A percentile compares a stretch with the other conserved stretches of the same genome.
Evolutionary conservation across 2,329 filamentous ascomycete species (phyloP).

Genomic region (Epichloe uncinata): DNA sequence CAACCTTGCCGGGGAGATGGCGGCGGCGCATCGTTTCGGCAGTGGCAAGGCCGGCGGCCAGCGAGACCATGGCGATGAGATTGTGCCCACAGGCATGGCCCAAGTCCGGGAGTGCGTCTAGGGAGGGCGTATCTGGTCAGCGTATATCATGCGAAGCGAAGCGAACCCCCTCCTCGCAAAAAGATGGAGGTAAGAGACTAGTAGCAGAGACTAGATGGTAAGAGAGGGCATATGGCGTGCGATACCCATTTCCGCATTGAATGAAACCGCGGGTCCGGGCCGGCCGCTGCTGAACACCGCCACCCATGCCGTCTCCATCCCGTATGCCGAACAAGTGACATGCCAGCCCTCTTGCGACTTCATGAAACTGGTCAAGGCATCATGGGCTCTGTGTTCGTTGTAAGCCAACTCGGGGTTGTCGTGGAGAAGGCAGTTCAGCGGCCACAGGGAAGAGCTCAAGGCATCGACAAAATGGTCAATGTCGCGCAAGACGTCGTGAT

Average conservation of each 20-base stretch:
- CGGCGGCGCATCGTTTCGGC: constrained; percentile 28
- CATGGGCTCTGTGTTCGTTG: constrained; percentile 28
- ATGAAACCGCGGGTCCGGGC: constrained; percentile 24
- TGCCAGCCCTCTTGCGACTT: constrained; percentile 20
- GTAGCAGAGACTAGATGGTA: not conserved
- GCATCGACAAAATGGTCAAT: constrained; percentile 13
- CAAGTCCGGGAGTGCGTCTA: constrained; percentile 28
- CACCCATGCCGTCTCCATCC: constrained; percentile 30
- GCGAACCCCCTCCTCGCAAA: not conserved
- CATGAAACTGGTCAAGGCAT: constrained; percentile 24
- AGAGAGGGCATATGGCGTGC: not conserved
- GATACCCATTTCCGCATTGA: constrained; percentile 25
- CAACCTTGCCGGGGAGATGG: constrained; percentile 28
- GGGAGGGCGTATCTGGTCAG: not conserved
- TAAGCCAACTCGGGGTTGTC: constrained; percentile 29
- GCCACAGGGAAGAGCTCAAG: constrained; percentile 14
- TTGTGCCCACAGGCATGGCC: constrained; percentile 44
- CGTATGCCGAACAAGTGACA: constrained; percentile 27
- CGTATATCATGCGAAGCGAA: not conserved
- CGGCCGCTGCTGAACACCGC: constrained; percentile 24
- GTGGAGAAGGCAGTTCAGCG: constrained; percentile 28
- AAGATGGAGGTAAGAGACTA: too few relatives aligned
- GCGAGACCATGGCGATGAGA: constrained; percentile 26
- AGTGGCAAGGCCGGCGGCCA: constrained; percentile 32
- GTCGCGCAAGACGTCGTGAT: constrained; percentile 25